Evolutionary conservation across 371 early-diverging fungal genomes (phyloP).

Genomic region (Lichtheimia ramosa): DNA sequence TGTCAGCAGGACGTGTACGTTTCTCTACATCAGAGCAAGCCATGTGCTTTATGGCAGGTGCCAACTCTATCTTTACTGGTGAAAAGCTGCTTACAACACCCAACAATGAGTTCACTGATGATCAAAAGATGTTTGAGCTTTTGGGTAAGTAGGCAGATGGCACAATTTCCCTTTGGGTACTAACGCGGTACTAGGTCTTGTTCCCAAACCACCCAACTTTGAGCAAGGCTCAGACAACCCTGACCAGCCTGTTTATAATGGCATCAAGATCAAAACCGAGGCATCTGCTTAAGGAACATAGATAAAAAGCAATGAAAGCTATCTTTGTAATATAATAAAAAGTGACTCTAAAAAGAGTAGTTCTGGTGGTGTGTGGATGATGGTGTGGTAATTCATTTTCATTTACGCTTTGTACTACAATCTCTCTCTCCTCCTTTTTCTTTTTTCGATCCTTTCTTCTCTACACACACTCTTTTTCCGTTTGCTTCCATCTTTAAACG

Average conservation of each 20-base stretch:
- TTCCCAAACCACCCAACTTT: constrained; percentile 72
- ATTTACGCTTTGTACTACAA: too few species aligned
- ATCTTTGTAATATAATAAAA: background rate
- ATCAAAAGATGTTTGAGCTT: constrained; percentile 76
- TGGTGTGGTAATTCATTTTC: too few species aligned
- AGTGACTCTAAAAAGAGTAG: background rate
- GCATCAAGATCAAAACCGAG: constrained; percentile 25
- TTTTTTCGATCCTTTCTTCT: constrained; percentile 1
- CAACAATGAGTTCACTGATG: constrained; percentile 75
- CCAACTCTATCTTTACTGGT: constrained; percentile 88
- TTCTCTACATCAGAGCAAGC: constrained; percentile 79
- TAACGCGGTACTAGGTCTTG: constrained; percentile 43
- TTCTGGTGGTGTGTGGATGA: too few species aligned
- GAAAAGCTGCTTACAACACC: constrained; percentile 86
- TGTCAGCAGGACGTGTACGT: constrained; percentile 83
- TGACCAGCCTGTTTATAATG: constrained; percentile 20
- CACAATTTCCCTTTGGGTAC: constrained; percentile 1
- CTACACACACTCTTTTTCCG: constrained; percentile 3
- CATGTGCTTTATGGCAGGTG: constrained; percentile 83
- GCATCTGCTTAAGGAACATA: constrained; percentile 11
- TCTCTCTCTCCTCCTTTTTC: background rate
- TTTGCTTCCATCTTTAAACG: constrained; percentile 9
- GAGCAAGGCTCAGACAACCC: constrained; percentile 52
- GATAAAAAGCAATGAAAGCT: background rate
- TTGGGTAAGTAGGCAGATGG: constrained; percentile 48